Percentiles rank a stretch among this genome's conserved stretches.
phyloP scores from a whole-genome alignment of 2,329 filamentous ascomycete genomes.

The Leptographium wingfieldii region DNA sequence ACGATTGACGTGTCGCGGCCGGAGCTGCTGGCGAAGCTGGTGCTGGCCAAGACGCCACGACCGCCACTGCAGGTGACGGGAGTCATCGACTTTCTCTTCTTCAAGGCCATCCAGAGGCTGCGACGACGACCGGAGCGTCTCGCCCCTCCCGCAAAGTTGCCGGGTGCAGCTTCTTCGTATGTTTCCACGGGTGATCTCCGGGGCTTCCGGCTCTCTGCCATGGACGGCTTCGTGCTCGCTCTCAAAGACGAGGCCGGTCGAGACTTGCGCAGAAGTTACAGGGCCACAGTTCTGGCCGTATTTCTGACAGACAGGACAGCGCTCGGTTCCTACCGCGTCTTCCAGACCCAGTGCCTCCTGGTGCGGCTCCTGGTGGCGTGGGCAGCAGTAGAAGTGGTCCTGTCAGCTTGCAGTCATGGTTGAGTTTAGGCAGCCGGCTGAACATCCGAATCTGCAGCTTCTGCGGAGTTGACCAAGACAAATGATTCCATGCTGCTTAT shows the following conservation, averaged over 20 bases:
- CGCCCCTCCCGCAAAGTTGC: constrained; percentile 24
- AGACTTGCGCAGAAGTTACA: constrained; percentile 19
- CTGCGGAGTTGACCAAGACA: no score
- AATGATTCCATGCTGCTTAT: no score
- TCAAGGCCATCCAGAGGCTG: constrained; percentile 31
- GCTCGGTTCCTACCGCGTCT: constrained; percentile 22
- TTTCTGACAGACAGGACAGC: constrained; percentile 32
- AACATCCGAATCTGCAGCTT: background rate
- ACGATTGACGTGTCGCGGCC: constrained; percentile 46
- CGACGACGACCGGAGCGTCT: constrained; percentile 29
- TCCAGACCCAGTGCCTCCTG: constrained; percentile 21
- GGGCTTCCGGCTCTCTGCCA: constrained; percentile 34
- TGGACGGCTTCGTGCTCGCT: constrained; percentile 35
- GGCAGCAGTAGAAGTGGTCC: constrained; percentile 10
- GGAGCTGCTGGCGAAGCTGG: constrained; percentile 33
- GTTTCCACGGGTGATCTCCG: constrained; percentile 29
- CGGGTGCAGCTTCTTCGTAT: background rate
- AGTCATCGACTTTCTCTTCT: constrained; percentile 26
- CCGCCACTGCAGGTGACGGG: constrained; percentile 21
- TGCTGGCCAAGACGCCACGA: constrained; percentile 26
- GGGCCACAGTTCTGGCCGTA: constrained; percentile 24
- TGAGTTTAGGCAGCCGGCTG: background rate
- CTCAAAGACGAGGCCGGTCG: constrained; percentile 15
- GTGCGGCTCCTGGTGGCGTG: constrained; percentile 22
- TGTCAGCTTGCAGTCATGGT: background rate